Evolutionary conservation across 495 filamentous ascomycete genomes (phyloP).

Genomic region (Diplogelasinospora grovesii): DNA sequence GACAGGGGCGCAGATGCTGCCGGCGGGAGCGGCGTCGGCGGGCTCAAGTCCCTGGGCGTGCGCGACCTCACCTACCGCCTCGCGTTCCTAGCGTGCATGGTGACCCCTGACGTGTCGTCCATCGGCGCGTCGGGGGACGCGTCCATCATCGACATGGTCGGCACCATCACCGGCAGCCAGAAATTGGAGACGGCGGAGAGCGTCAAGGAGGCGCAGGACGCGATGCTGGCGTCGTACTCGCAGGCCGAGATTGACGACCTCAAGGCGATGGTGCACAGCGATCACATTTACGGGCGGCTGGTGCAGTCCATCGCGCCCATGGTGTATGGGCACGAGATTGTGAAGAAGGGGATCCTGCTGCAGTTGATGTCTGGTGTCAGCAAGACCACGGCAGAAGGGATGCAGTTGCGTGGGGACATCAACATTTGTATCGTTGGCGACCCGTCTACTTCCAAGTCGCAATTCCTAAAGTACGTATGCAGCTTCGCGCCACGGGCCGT

Average conservation of each 20-base stretch:
- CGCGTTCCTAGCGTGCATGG: conserved; percentile 96
- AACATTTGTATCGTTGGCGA: conserved; percentile 99
- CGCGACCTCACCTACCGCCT: conserved; percentile 95
- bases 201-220: conserved; percentile 81
- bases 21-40: conserved; percentile 75
- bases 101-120: conserved; percentile 81
- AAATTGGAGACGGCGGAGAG: conserved; percentile 56
- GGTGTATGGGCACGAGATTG: conserved; percentile 93
- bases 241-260: conserved; percentile 84
- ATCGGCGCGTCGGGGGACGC: conserved; percentile 45
- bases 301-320: conserved; percentile 95
- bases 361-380: conserved; percentile 89
- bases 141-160: conserved; percentile 61
- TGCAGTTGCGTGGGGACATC: conserved; percentile 92
- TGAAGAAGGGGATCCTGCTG: conserved; percentile 93
- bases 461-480: conserved; percentile 98
- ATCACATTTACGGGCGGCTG: conserved; percentile 89
- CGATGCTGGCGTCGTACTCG: conserved; percentile 75
- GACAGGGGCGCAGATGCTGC: conserved; percentile 73
- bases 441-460: conserved; percentile 95
- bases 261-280: conserved; percentile 85
- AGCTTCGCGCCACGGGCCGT: conserved; percentile 92
- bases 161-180: conserved; percentile 65
- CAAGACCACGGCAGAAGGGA: conserved; percentile 85
- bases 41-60: conserved; percentile 87